Percentiles rank a stretch among this genome's conserved stretches.
Evolutionary conservation across 1,284 basidiomycete genomes (phyloP).

Genomic region (Cutaneotrichosporon daszewskae): DNA sequence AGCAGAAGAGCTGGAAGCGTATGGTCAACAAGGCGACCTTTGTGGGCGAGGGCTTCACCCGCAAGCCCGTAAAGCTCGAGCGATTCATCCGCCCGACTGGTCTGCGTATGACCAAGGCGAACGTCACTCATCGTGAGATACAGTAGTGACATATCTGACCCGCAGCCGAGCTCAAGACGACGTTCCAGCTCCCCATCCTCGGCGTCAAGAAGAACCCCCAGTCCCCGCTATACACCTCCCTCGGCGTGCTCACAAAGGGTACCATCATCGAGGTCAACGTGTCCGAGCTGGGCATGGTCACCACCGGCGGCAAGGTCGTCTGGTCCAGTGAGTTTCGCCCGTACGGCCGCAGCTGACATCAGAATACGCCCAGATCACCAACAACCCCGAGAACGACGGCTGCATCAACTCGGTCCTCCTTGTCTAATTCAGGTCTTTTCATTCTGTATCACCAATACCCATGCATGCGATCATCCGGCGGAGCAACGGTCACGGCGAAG

Average conservation of each 20-base stretch:
- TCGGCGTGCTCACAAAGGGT: conserved; percentile 95
- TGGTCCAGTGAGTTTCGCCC: conserved; percentile 52
- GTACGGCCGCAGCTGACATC: conserved; percentile 54
- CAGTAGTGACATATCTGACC: conserved; percentile 8
- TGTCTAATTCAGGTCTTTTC: conserved; percentile 27
- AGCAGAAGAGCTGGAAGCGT: conserved; percentile 96
- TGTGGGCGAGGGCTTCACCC: conserved; percentile 94
- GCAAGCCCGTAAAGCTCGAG: conserved; percentile 99
- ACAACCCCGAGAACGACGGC: conserved; percentile 95
- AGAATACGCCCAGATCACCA: conserved; percentile 95
- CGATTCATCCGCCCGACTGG: conserved; percentile 97
- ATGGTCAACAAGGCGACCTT: conserved; percentile 99
- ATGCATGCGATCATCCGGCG: too few species aligned
- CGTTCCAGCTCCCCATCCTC: conserved; percentile 96
- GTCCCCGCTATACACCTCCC: conserved; percentile 86
- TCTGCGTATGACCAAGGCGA: conserved; percentile 87
- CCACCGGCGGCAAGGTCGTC: conserved; percentile 88
- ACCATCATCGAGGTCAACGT: conserved; percentile 99
- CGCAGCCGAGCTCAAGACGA: conserved; percentile 90
- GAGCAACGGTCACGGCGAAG: too few species aligned
- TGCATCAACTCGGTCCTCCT: conserved; percentile 86
- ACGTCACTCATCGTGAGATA: conserved; percentile 91
- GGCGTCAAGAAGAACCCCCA: conserved; percentile 99
- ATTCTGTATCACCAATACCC: conserved; percentile 11
- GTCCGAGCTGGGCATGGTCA: conserved; percentile 94